A percentile compares a stretch with the other conserved stretches of the same genome.
Conservation (phyloP, 306 rosid genomes). For the Potentilla sterilis region DNA sequence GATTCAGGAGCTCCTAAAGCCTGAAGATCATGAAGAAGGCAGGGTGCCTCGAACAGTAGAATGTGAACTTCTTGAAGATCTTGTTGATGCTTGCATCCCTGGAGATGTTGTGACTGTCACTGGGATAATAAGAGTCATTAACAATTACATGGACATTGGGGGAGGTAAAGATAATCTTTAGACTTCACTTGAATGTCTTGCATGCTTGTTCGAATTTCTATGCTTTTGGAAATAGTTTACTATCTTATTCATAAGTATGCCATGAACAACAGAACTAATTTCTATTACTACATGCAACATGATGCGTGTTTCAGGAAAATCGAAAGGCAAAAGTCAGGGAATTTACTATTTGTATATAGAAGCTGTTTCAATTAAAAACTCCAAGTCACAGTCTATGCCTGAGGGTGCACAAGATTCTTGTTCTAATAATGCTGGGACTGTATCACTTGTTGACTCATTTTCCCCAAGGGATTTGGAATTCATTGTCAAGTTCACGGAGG, state of each 20-base stretch:
- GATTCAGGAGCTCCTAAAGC: slow-evolving; percentile 75
- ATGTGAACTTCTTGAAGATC: slow-evolving; percentile 87
- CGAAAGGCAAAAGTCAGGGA: slow-evolving; percentile 82
- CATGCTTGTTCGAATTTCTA: not conserved
- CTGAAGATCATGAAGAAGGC: slow-evolving; percentile 95
- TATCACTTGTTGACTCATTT: slow-evolving; percentile 70
- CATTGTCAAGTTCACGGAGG: slow-evolving; percentile 65
- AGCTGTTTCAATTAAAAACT: slow-evolving; percentile 76
- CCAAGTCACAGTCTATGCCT: slow-evolving; percentile 64
- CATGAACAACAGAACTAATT: slow-evolving; percentile 17
- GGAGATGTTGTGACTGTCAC: slow-evolving; percentile 95
- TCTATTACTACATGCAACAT: slow-evolving; percentile 21
- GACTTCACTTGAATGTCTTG: not conserved
- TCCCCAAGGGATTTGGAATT: slow-evolving; percentile 89
- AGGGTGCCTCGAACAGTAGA: slow-evolving; percentile 96
- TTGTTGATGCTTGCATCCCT: slow-evolving; percentile 93
- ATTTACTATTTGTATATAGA: slow-evolving; percentile 89
- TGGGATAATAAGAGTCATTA: slow-evolving; percentile 86
- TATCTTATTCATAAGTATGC: not conserved
- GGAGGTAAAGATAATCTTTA: slow-evolving; percentile 55
- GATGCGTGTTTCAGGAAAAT: slow-evolving; percentile 59
- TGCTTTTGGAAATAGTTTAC: not conserved
- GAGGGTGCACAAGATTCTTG: slow-evolving; percentile 60
- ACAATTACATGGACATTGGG: slow-evolving; percentile 92
- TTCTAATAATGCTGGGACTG: slow-evolving; percentile 56